These are phyloP conservation scores for Russula virescens DNA, from an alignment of 768 basidiomycete genomes.

Conservation along the genomic window DNA sequence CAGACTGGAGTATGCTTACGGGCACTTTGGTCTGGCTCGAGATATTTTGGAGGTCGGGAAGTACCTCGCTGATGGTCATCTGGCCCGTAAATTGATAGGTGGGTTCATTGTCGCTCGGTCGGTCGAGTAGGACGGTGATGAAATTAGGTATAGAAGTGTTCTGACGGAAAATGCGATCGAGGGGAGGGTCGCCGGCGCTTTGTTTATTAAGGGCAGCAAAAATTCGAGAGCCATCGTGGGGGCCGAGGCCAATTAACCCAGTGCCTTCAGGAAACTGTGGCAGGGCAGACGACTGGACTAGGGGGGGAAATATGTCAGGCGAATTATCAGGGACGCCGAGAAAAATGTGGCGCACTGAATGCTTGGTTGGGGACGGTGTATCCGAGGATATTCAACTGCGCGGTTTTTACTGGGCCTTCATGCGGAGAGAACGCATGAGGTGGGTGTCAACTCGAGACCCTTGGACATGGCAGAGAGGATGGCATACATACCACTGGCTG, in stretches of 20 bases:
- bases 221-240: slow-evolving; percentile 46
- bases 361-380: slow-evolving; percentile 42
- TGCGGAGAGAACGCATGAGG: neutral
- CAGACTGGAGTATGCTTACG: slow-evolving; percentile 37
- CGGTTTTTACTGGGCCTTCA: slow-evolving; percentile 40
- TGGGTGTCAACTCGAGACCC: neutral
- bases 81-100: slow-evolving; percentile 47
- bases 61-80: slow-evolving; percentile 55
- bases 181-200: slow-evolving; percentile 42
- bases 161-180: slow-evolving; percentile 62
- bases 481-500: slow-evolving; percentile 28
- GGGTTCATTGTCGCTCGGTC: slow-evolving; percentile 52
- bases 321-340: neutral
- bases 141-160: slow-evolving; percentile 51
- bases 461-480: no score
- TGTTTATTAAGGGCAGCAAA: slow-evolving; percentile 29
- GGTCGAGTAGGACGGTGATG: slow-evolving; percentile 57
- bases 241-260: slow-evolving; percentile 55
- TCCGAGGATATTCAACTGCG: slow-evolving; percentile 40
- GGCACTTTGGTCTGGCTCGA: slow-evolving; percentile 45
- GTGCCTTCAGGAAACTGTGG: slow-evolving; percentile 30
- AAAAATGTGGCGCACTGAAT: slow-evolving; percentile 35
- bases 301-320: neutral
- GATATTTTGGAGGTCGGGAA: slow-evolving; percentile 45
- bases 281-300: slow-evolving; percentile 39